Percentiles rank a stretch among this genome's conserved stretches.
Conservation (phyloP, 208 protist species). For the Wallacemonas sp. region DNA sequence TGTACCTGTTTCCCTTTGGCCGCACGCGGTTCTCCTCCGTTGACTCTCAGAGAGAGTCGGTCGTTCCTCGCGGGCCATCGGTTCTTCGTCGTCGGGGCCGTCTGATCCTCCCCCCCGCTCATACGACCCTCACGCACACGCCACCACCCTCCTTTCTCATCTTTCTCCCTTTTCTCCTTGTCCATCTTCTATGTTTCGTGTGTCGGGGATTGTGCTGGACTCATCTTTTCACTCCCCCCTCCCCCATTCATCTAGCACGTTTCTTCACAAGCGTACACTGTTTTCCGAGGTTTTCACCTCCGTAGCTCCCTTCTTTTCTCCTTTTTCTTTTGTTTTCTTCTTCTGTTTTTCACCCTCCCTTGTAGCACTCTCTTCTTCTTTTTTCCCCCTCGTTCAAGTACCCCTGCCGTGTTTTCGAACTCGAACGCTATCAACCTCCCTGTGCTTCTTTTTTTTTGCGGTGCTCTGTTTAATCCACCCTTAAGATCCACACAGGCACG, state of each 20-base stretch:
- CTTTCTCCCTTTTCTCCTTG: background rate
- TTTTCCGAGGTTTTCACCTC: slow-evolving; percentile 40
- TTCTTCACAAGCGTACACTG: no score
- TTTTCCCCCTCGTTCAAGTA: slow-evolving; percentile 5
- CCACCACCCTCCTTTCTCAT: background rate
- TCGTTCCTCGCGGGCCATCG: no score
- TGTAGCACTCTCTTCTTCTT: slow-evolving; percentile 10
- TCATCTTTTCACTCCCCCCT: background rate
- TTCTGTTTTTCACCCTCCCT: slow-evolving; percentile 6
- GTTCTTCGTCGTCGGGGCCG: no score
- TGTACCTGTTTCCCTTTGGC: background rate
- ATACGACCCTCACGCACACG: background rate
- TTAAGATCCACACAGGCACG: slow-evolving; percentile 12
- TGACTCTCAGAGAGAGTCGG: no score
- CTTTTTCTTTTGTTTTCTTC: slow-evolving; percentile 16
- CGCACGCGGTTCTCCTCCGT: background rate
- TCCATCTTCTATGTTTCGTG: background rate
- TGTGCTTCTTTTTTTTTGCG: slow-evolving; percentile 12
- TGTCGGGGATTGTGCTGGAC: background rate
- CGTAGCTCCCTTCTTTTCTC: slow-evolving; percentile 4
- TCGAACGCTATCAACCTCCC: background rate
- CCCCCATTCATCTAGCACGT: no score
- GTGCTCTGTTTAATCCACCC: background rate
- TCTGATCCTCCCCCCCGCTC: no score
- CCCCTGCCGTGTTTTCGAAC: background rate